A percentile compares a stretch with the other conserved stretches of the same genome.
phyloP scores from a whole-genome alignment of 179 eudicot genomes.

The Corrigiola litoralis region DNA sequence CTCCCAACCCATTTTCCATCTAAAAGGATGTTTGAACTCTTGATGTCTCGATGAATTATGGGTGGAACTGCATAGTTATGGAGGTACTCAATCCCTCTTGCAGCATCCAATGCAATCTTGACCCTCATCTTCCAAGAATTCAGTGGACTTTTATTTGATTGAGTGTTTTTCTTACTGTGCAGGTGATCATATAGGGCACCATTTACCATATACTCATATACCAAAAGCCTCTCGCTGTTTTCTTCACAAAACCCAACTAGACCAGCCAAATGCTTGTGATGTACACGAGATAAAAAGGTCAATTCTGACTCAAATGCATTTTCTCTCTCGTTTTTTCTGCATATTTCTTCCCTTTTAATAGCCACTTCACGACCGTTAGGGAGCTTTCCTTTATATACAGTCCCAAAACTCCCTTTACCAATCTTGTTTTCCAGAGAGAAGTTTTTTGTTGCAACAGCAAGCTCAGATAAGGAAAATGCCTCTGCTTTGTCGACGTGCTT shows the following conservation, averaged over 20 bases:
- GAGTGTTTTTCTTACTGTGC: conserved; percentile 28
- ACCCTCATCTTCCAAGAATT: conserved; percentile 55
- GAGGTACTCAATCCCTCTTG: conserved; percentile 64
- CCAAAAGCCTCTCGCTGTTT: conserved; percentile 45
- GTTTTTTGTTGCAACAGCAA: conserved; percentile 43
- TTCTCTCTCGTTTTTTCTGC: conserved; percentile 30
- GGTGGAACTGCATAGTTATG: conserved; percentile 67
- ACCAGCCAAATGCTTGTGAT: conserved; percentile 57
- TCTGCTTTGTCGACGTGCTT: conserved; percentile 42
- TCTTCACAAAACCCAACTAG: conserved; percentile 54
- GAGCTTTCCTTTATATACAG: conserved; percentile 45
- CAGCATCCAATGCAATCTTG: conserved; percentile 55
- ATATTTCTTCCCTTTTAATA: conserved; percentile 45
- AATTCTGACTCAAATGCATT: conserved; percentile 49
- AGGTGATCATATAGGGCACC: conserved; percentile 54
- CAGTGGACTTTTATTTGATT: conserved; percentile 18
- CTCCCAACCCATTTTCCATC: conserved; percentile 53
- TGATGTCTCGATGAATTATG: conserved; percentile 61
- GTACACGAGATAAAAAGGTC: conserved; percentile 45
- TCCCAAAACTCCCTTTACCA: conserved; percentile 59
- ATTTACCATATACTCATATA: conserved; percentile 55
- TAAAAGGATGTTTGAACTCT: conserved; percentile 52
- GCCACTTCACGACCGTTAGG: conserved; percentile 57
- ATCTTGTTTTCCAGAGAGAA: conserved; percentile 46
- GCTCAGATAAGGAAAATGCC: conserved; percentile 33